Evolutionary conservation across 805 yeast genomes (phyloP).

Genomic region (Candida parachauliodes): DNA sequence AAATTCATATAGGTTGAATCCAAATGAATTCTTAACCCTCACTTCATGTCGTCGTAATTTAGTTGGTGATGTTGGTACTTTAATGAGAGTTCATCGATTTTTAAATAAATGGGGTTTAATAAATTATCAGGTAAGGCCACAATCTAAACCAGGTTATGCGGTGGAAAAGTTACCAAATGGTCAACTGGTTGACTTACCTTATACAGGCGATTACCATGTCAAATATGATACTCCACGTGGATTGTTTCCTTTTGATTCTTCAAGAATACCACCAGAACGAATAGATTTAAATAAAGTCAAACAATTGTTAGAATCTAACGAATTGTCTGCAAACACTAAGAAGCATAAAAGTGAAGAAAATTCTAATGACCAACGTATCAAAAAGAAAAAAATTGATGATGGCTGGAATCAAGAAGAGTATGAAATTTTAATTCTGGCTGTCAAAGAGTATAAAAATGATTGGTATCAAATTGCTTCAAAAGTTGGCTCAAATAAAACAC

Average conservation of each 20-base stretch:
- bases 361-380: slow-evolving; percentile 10
- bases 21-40: slow-evolving; percentile 82
- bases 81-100: slow-evolving; percentile 80
- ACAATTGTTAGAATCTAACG: slow-evolving; percentile 17
- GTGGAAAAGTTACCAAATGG: slow-evolving; percentile 49
- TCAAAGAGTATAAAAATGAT: slow-evolving; percentile 61
- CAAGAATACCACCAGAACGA: slow-evolving; percentile 58
- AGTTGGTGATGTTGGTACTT: slow-evolving; percentile 87
- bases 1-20: slow-evolving; percentile 82
- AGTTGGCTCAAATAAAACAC: slow-evolving; percentile 55
- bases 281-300: slow-evolving; percentile 37
- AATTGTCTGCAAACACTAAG: slow-evolving; percentile 5
- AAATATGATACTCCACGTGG: slow-evolving; percentile 90
- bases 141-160: slow-evolving; percentile 59
- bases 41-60: slow-evolving; percentile 89
- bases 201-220: slow-evolving; percentile 71
- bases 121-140: slow-evolving; percentile 87
- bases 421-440: slow-evolving; percentile 57
- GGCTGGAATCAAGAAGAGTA: slow-evolving; percentile 69
- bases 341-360: slow-evolving; percentile 8
- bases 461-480: slow-evolving; percentile 77
- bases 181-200: slow-evolving; percentile 53
- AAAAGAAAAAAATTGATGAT: slow-evolving; percentile 28
- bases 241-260: slow-evolving; percentile 84
- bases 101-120: slow-evolving; percentile 90